These are phyloP conservation scores for Pontederia crassipes DNA, from an alignment of 176 grass and related monocot species.

Conservation along the genomic window DNA sequence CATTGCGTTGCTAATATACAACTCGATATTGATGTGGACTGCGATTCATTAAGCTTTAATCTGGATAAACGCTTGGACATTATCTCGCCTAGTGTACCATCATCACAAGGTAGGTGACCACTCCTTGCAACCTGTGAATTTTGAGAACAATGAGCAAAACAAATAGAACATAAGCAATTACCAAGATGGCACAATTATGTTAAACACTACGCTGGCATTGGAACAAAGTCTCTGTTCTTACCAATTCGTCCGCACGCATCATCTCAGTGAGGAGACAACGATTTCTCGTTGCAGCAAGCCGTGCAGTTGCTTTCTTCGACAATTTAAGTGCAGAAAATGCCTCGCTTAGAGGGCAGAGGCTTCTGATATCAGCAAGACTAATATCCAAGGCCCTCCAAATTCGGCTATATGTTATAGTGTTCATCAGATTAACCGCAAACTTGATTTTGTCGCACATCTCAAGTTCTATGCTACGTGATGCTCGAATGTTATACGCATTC, in stretches of 20 bases:
- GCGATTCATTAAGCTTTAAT: conserved; percentile 10
- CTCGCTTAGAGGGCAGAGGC: conserved; percentile 19
- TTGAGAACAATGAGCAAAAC: no score
- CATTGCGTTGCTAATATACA: neutral
- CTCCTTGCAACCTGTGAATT: no score
- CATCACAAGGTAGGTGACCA: no score
- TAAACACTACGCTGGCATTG: no score
- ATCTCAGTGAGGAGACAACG: no score
- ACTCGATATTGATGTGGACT: conserved; percentile 15
- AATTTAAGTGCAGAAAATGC: neutral
- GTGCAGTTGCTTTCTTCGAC: no score
- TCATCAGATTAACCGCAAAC: conserved; percentile 29
- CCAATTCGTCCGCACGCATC: no score
- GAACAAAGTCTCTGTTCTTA: no score
- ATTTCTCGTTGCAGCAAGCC: no score
- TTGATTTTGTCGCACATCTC: neutral
- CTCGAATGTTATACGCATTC: conserved; percentile 14
- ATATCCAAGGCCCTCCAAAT: conserved; percentile 39
- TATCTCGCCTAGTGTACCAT: neutral
- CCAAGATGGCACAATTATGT: no score
- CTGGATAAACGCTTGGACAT: neutral
- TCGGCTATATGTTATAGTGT: conserved; percentile 35
- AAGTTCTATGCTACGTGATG: neutral
- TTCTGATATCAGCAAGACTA: neutral
- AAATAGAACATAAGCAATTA: no score